Evolutionary conservation across 2,329 filamentous ascomycete genomes (phyloP).

Genomic region (Nigrospora osmanthi): DNA sequence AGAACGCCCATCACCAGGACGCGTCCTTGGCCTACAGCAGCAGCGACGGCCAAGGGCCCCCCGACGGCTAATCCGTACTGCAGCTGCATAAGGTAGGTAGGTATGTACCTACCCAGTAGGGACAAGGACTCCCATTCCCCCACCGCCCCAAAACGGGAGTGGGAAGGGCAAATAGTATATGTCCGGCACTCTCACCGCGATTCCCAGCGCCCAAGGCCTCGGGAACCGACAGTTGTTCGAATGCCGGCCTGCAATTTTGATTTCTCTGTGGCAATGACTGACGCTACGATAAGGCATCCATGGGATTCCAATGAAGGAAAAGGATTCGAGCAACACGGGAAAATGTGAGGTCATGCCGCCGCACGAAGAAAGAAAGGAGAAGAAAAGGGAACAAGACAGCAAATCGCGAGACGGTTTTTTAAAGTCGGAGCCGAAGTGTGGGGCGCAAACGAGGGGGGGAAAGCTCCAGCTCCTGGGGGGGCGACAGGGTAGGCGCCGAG

Average conservation of each 20-base stretch:
- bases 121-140: no score
- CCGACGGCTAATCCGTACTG: no score
- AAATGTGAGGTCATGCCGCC: constrained; percentile 65
- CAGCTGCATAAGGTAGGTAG: no score
- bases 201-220: constrained; percentile 19
- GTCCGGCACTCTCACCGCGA: constrained; percentile 45
- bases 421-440: background rate
- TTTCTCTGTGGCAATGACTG: constrained; percentile 70
- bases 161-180: constrained; percentile 19
- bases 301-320: constrained; percentile 40
- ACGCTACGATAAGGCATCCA: constrained; percentile 54
- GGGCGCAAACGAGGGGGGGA: no score
- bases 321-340: constrained; percentile 75
- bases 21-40: no score
- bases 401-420: background rate
- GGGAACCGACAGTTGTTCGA: constrained; percentile 15
- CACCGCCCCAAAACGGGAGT: no score
- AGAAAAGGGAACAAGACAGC: constrained; percentile 25
- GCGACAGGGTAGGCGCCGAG: no score
- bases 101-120: no score
- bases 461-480: no score
- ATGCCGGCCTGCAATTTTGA: constrained; percentile 48
- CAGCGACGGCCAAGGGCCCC: no score
- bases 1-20: no score
- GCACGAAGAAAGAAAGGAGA: constrained; percentile 63